A percentile compares a stretch with the other conserved stretches of the same genome.
These are phyloP conservation scores for Myxozyma mucilagina DNA, from an alignment of 805 yeast genomes.

Conservation along the genomic window DNA sequence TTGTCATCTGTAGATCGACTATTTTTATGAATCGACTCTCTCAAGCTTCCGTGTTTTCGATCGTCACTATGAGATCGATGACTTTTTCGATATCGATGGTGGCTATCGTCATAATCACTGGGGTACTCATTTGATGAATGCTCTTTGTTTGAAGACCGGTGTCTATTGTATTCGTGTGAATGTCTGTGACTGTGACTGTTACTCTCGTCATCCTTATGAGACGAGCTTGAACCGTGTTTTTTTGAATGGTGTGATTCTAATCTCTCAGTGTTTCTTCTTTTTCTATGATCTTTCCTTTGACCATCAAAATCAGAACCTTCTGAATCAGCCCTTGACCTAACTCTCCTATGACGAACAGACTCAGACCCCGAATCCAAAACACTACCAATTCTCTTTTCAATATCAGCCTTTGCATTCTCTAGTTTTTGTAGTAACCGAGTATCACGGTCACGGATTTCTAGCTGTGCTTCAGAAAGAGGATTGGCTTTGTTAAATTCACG, in stretches of 20 bases:
- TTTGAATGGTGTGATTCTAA: too few species aligned
- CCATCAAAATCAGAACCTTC: neutral
- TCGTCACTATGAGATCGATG: constrained; percentile 1
- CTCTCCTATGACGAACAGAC: neutral
- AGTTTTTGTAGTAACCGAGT: neutral
- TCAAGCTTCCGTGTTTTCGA: neutral
- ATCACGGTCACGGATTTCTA: neutral
- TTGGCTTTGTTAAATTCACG: constrained; percentile 9
- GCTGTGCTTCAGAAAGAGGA: neutral
- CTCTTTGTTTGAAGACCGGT: neutral
- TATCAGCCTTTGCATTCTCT: neutral
- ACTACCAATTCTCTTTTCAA: neutral
- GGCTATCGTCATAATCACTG: neutral
- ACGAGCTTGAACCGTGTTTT: too few species aligned
- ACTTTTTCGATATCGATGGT: neutral
- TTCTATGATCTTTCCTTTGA: neutral
- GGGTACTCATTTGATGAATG: neutral
- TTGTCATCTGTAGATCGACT: neutral
- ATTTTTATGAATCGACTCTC: neutral
- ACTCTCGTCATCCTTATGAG: too few species aligned
- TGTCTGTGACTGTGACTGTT: too few species aligned
- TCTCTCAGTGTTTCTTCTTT: neutral
- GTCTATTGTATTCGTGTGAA: neutral
- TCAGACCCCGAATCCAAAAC: neutral
- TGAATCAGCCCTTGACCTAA: neutral